Evolutionary conservation across 148 eudicot genomes (phyloP), one percentile per base, ranked within the genome.

Genomic region (Chenopodium quinoa): DNA sequence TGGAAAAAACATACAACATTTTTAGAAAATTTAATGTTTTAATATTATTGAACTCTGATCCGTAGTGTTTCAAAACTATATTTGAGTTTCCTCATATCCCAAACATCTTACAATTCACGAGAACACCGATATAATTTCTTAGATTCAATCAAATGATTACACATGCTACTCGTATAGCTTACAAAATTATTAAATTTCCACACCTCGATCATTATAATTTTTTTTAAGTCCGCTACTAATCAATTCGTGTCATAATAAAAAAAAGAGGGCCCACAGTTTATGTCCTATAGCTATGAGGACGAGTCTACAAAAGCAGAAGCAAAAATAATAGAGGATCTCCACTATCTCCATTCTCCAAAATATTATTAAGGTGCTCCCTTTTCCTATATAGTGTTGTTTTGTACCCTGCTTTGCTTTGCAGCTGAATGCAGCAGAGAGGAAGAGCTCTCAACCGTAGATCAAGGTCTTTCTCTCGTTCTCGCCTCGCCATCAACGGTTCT

Each of bases 401-500:
- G 7, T 7, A 14, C 34, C 1, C 14, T 40, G 44, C 44, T 40
- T 40, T 40, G 44, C 44, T 40, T 12, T 25, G 62, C 58, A 74
- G 62, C 44, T 81, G 79, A 75, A 94, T 94, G 98, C 92, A 88
- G 71, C 98, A 90, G 87, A 92, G 76, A 69, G 98, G 98, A 1
- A 84, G 79, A 82, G 54, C 85, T 11, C 10, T 71, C 47, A 88
- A 94, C 85, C 87, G 95, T 23, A 84, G 95, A 89, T 94, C 95
- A 34, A 86, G 93, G 79, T 76, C 89, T 12, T 92, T 94, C 85
- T 88, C 97, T 22, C 86, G 98, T 73, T 88, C 98, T 75, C 98
- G 98, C 82, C 66, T 93, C 78, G 98, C 98, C 75, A 78, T 94
- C 79, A 93, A 94, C 83, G 98, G 98, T 78, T 85, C 34, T 68